Evolutionary conservation across 306 rosid species (phyloP).

Genomic region (Arachis stenosperma): DNA sequence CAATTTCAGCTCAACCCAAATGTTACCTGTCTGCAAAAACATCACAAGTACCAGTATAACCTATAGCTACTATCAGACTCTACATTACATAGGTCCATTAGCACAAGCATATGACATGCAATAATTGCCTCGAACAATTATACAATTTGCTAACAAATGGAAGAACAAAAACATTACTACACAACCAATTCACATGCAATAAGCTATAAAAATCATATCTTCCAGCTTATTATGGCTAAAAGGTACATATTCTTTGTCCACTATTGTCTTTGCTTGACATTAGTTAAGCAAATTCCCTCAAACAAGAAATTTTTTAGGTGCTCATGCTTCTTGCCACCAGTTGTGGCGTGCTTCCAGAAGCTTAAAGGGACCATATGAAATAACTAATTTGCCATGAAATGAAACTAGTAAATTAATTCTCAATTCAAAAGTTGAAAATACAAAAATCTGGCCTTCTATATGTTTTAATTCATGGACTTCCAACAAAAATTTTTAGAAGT

Average conservation of each 20-base stretch:
- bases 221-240: not conserved
- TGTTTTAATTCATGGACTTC: not conserved
- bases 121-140: constrained; percentile 9
- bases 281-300: constrained; percentile 9
- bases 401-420: too few species aligned
- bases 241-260: not conserved
- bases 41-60: constrained; percentile 35
- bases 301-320: not conserved
- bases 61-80: constrained; percentile 24
- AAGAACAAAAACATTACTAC: not conserved
- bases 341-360: constrained; percentile 10
- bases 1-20: constrained; percentile 30
- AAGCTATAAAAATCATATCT: constrained; percentile 7
- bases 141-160: not conserved
- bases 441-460: constrained; percentile 18
- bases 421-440: not conserved
- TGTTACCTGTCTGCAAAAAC: constrained; percentile 33
- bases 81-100: not conserved
- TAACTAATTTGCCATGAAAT: constrained; percentile 5
- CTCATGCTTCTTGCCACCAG: constrained; percentile 22
- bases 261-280: not conserved
- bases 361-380: not conserved
- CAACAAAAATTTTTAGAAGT: not conserved
- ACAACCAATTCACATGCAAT: constrained; percentile 16
- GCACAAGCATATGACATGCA: constrained; percentile 11